phyloP scores from a whole-genome alignment of 345 rosid species.

The Theobroma cacao region DNA sequence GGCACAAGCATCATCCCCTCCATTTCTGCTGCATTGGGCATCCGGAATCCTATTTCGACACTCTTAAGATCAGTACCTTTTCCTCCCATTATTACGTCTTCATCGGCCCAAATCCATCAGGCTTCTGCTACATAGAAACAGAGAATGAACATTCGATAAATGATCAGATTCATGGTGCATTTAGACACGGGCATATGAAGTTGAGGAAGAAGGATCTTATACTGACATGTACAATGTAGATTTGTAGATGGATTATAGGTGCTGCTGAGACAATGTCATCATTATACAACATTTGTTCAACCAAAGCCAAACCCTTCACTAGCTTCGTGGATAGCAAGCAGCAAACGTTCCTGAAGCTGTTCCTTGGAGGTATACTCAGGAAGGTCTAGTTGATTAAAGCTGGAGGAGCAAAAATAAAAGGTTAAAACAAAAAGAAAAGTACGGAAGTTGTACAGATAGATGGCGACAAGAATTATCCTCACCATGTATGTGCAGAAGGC shows the following conservation, averaged over 20 bases:
- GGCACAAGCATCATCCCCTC: background rate
- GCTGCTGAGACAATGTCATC: background rate
- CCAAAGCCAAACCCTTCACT: conserved; percentile 98
- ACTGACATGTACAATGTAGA: conserved; percentile 37
- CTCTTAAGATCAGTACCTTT: background rate
- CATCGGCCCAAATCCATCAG: background rate
- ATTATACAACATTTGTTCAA: conserved; percentile 20
- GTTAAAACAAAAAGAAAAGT: background rate
- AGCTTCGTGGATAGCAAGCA: conserved; percentile 95
- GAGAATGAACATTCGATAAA: background rate
- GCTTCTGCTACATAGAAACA: background rate
- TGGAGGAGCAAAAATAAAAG: conserved; percentile 28
- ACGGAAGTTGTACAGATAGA: background rate
- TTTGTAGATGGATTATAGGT: conserved; percentile 12
- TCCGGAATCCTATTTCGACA: background rate
- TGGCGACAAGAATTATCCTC: background rate
- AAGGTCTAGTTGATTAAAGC: conserved; percentile 96
- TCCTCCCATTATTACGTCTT: background rate
- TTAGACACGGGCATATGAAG: background rate
- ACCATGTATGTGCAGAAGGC: conserved; percentile 99
- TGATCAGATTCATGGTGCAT: background rate
- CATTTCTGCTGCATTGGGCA: background rate
- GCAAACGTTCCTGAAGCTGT: conserved; percentile 77
- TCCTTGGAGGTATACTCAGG: conserved; percentile 85
- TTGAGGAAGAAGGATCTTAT: background rate